Evolutionary conservation across 768 basidiomycete genomes (phyloP), one percentile per base, ranked within the genome.

Genomic region (Dioszegia hungarica): DNA sequence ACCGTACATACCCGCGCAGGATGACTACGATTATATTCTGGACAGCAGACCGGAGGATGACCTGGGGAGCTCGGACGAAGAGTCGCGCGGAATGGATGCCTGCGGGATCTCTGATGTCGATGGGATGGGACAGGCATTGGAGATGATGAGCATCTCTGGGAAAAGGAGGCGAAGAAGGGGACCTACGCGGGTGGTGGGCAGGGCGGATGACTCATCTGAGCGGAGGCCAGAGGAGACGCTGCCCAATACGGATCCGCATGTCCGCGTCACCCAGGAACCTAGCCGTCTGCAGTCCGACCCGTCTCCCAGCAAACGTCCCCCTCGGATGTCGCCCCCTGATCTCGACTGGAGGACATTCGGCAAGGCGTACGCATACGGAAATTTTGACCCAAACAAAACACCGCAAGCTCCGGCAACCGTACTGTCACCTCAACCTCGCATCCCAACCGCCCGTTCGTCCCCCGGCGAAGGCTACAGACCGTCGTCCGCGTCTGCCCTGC

Each of bases 311-410:
- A 20, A 22, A 20, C 24, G 3, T 34, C 15, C 47, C 5, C 34
- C 31, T 9, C 12, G 49, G 27, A 6, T 15, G 3, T 25, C 52
- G 17, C 31, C 40, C 12, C 27, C 37, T 17, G 39, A 43, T 24
- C 34, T 66, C 36, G 62, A 53, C 29, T 73, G 72, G 74, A 54
- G 47, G 19, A 66, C 68, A 1, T 73, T 75, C 43, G 54, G 64
- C 20, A 53, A 65, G 39, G 63, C 71, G 2, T 75, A 75, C 46
- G 60, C 65, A 0, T 48, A 62, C 50, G 73, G 73, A 24, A 63
- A 68, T 1, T 75, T 72, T 51, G 73, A 75, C 54, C 69, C 72
- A 3, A 71, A 66, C 56, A 59, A 62, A 39, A 68, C 69, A 25
- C 72, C 72, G 8, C 59, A 62, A 19, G 61, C 65, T 1, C 72